Conservation (phyloP, 768 basidiomycete genomes). For the Cantharellus anzutake region DNA sequence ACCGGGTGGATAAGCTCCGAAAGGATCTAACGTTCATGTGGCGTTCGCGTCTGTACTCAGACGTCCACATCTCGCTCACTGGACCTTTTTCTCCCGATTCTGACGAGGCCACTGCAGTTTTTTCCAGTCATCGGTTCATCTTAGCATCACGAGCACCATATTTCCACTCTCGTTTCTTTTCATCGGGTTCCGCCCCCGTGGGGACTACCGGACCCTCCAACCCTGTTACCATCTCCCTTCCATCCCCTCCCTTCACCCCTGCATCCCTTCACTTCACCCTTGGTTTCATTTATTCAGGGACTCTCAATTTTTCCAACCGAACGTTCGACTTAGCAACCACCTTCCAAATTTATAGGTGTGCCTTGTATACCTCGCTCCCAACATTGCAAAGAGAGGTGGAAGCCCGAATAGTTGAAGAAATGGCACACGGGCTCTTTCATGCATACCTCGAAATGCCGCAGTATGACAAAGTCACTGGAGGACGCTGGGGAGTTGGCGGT, state of each 20-base stretch:
- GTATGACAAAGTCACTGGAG: slow-evolving; percentile 53
- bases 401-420: slow-evolving; percentile 67
- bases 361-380: slow-evolving; percentile 58
- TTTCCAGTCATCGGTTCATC: slow-evolving; percentile 85
- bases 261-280: slow-evolving; percentile 87
- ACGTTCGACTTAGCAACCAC: slow-evolving; percentile 86
- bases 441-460: slow-evolving; percentile 63
- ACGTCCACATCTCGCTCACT: slow-evolving; percentile 65
- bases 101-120: slow-evolving; percentile 49
- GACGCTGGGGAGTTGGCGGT: slow-evolving; percentile 68
- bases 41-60: slow-evolving; percentile 84
- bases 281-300: slow-evolving; percentile 89
- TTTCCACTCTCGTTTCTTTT: slow-evolving; percentile 63
- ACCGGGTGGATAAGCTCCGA: slow-evolving; percentile 65
- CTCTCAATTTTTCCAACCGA: slow-evolving; percentile 79
- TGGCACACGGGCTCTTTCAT: slow-evolving; percentile 79
- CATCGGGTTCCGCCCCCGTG: slow-evolving; percentile 29
- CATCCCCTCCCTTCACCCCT: slow-evolving; percentile 87
- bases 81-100: slow-evolving; percentile 27
- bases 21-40: slow-evolving; percentile 96
- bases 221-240: slow-evolving; percentile 46
- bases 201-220: slow-evolving; percentile 20
- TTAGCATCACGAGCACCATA: slow-evolving; percentile 79
- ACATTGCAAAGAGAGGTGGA: slow-evolving; percentile 64
- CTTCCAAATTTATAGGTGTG: slow-evolving; percentile 71